Evolutionary conservation across 2,329 filamentous ascomycete species (phyloP).

Genomic region (Iodosphaeria phyllophila): DNA sequence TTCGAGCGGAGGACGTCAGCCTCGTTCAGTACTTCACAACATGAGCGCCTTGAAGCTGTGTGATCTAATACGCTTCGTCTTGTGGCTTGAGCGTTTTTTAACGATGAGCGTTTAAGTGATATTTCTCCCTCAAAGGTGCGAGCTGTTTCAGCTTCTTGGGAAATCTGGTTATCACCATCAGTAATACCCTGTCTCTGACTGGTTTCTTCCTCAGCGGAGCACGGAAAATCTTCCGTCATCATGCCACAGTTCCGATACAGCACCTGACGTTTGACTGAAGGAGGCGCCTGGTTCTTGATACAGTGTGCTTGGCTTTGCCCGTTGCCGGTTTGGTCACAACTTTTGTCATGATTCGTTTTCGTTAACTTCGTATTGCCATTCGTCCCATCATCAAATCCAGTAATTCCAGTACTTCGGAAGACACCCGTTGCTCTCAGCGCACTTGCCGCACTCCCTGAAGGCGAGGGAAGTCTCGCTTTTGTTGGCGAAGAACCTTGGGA

Average conservation of each 20-base stretch:
- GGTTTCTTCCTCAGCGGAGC: neutral
- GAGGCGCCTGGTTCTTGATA: neutral
- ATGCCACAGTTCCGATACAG: too few relatives aligned
- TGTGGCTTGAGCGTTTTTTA: too few relatives aligned
- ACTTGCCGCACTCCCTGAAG: slow-evolving; percentile 1
- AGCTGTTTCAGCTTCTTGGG: too few relatives aligned
- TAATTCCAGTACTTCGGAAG: slow-evolving; percentile 2
- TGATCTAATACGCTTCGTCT: too few relatives aligned
- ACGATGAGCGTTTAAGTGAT: too few relatives aligned
- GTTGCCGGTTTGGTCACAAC: neutral
- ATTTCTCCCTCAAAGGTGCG: too few relatives aligned
- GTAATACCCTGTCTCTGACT: neutral
- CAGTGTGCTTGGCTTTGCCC: neutral
- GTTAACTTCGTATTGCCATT: neutral
- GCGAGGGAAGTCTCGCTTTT: neutral
- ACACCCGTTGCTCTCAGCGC: slow-evolving; percentile 2
- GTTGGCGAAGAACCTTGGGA: neutral
- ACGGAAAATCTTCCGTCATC: too few relatives aligned
- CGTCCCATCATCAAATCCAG: slow-evolving; percentile 1
- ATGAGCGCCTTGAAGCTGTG: too few relatives aligned
- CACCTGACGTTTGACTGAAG: too few relatives aligned
- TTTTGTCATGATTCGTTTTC: neutral
- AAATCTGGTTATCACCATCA: too few relatives aligned
- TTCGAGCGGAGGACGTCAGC: too few relatives aligned
- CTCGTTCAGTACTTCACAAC: too few relatives aligned